Evolutionary conservation across 2,329 filamentous ascomycete genomes (phyloP).

Genomic region (Colletotrichum nymphaeae): DNA sequence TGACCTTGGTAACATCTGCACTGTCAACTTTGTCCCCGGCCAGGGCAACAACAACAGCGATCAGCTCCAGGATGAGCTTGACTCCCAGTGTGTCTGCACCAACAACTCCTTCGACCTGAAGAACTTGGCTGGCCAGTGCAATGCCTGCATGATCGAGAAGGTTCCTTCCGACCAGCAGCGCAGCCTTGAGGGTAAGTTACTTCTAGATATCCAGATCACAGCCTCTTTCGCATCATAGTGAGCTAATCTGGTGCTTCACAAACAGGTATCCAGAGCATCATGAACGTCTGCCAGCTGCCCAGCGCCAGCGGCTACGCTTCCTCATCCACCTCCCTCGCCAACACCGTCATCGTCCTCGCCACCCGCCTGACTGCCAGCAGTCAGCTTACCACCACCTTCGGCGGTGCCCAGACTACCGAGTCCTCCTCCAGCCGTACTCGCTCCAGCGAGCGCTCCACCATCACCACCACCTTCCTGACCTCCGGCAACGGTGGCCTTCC

Average conservation of each 20-base stretch:
- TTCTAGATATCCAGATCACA: neutral
- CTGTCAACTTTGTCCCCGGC: constrained; percentile 42
- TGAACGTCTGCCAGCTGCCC: constrained; percentile 49
- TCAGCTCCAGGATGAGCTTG: constrained; percentile 28
- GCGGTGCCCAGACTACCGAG: constrained; percentile 12
- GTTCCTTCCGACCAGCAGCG: constrained; percentile 34
- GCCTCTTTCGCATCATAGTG: neutral
- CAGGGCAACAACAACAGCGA: constrained; percentile 37
- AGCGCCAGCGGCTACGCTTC: constrained; percentile 41
- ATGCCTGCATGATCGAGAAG: constrained; percentile 51
- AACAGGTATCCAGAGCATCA: constrained; percentile 49
- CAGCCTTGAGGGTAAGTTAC: constrained; percentile 31
- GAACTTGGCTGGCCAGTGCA: constrained; percentile 41
- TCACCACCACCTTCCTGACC: constrained; percentile 36
- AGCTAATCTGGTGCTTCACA: neutral
- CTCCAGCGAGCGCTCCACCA: constrained; percentile 12
- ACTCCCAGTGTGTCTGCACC: constrained; percentile 35
- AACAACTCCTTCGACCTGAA: constrained; percentile 35
- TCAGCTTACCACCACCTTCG: constrained; percentile 50
- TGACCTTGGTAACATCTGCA: constrained; percentile 49
- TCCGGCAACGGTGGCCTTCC: constrained; percentile 27
- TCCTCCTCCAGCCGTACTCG: constrained; percentile 3
- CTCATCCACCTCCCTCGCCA: constrained; percentile 38
- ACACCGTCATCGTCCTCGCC: constrained; percentile 46
- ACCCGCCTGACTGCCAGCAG: constrained; percentile 44